These are phyloP conservation scores for Cyberlindnera euphorbiae DNA, from an alignment of 805 yeast species.

Conservation along the genomic window DNA sequence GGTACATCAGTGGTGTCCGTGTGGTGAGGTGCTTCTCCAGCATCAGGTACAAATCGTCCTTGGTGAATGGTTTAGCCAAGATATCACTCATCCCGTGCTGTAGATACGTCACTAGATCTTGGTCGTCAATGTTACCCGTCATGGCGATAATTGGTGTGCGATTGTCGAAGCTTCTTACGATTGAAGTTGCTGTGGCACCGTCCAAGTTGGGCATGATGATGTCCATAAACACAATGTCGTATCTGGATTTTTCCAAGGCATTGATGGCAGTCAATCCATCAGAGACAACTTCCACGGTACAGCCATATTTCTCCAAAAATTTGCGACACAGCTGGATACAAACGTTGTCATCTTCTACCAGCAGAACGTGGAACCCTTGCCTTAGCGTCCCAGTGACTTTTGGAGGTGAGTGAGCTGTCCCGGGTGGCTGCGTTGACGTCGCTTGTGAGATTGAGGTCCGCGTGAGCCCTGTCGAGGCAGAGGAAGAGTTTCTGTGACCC, in stretches of 20 bases:
- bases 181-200: conserved; percentile 87
- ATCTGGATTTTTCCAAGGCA: conserved; percentile 63
- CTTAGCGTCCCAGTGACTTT: conserved; percentile 20
- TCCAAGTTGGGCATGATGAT: conserved; percentile 86
- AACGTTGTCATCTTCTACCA: conserved; percentile 78
- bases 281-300: conserved; percentile 86
- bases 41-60: conserved; percentile 75
- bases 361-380: conserved; percentile 59
- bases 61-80: conserved; percentile 89
- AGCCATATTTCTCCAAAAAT: conserved; percentile 81
- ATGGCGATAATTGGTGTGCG: conserved; percentile 89
- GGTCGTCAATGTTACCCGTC: conserved; percentile 86
- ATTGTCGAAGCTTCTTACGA: conserved; percentile 79
- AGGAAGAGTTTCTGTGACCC: conserved; percentile 8
- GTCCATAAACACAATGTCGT: conserved; percentile 80
- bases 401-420: too few relatives aligned
- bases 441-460: conserved; percentile 8
- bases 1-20: conserved; percentile 33
- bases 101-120: conserved; percentile 73
- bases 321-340: conserved; percentile 81
- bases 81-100: conserved; percentile 92
- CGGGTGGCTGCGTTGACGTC: too few relatives aligned
- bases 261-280: conserved; percentile 89
- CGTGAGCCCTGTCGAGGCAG: conserved; percentile 3
- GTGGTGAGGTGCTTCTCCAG: conserved; percentile 67